phyloP scores from a whole-genome alignment of 805 yeast genomes.

The Sungouiella blattae region DNA sequence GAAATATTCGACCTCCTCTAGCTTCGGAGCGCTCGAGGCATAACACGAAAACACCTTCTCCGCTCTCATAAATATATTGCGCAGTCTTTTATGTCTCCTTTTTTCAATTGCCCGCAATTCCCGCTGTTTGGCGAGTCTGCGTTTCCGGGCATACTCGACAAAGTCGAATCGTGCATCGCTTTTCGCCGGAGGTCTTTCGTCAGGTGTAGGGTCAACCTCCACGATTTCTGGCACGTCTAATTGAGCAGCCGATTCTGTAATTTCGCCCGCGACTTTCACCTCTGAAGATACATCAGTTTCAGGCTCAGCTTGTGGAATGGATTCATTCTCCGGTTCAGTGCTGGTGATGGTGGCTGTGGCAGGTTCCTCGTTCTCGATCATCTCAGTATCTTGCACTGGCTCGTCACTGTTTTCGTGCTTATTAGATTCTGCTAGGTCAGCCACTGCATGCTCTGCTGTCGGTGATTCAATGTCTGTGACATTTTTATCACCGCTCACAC shows the following conservation, averaged over 20 bases:
- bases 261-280: conserved; percentile 1
- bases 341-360: no score
- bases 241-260: not conserved
- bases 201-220: not conserved
- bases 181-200: not conserved
- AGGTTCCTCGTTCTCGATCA: not conserved
- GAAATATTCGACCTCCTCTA: conserved; percentile 22
- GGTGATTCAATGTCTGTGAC: conserved; percentile 3
- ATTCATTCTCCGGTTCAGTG: conserved; percentile 1
- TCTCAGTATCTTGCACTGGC: no score
- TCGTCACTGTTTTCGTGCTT: not conserved
- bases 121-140: conserved; percentile 37
- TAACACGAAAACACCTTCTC: conserved; percentile 38
- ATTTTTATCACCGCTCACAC: conserved; percentile 9
- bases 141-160: conserved; percentile 50
- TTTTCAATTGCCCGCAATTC: conserved; percentile 19
- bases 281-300: conserved; percentile 7
- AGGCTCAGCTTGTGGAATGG: conserved; percentile 6
- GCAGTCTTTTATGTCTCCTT: conserved; percentile 19
- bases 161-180: conserved; percentile 42
- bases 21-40: conserved; percentile 21
- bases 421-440: not conserved
- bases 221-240: not conserved
- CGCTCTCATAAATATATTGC: conserved; percentile 35
- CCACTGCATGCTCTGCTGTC: not conserved